Evolutionary conservation across 1,139 yeast species (phyloP).

Genomic region (Yamadazyma oceani): DNA sequence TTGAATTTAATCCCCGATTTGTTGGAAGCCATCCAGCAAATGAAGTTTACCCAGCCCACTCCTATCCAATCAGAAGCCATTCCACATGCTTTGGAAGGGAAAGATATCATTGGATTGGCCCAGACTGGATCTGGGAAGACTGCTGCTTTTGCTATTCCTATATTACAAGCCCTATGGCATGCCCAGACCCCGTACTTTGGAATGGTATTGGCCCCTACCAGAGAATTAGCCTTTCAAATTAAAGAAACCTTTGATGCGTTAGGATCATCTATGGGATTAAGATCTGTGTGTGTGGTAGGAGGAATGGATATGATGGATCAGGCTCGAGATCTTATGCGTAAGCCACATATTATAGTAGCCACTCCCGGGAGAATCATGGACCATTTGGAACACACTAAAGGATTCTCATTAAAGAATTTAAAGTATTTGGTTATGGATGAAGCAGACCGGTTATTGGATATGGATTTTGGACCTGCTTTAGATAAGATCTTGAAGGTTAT

Average conservation of each 20-base stretch:
- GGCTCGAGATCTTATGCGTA: conserved; percentile 87
- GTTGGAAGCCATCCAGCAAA: conserved; percentile 69
- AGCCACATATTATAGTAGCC: conserved; percentile 93
- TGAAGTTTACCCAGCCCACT: conserved; percentile 71
- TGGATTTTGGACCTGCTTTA: conserved; percentile 95
- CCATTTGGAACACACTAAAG: conserved; percentile 92
- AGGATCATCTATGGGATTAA: conserved; percentile 86
- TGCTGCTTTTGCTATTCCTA: conserved; percentile 87
- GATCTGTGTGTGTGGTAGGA: conserved; percentile 87
- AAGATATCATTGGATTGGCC: conserved; percentile 78
- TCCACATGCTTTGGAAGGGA: conserved; percentile 87
- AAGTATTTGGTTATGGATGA: conserved; percentile 93
- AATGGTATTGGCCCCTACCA: conserved; percentile 90
- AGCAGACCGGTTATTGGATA: conserved; percentile 91
- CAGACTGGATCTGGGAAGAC: conserved; percentile 87
- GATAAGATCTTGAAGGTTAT: conserved; percentile 82
- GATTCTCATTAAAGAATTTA: conserved; percentile 77
- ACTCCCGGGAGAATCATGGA: conserved; percentile 83
- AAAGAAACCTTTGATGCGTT: conserved; percentile 93
- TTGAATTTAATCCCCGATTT: conserved; percentile 76
- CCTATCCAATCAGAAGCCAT: conserved; percentile 92
- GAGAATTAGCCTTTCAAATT: conserved; percentile 96
- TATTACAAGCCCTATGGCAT: conserved; percentile 85
- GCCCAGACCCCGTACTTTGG: conserved; percentile 88
- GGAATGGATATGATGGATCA: conserved; percentile 99